phyloP scores from a whole-genome alignment of 192 early-diverging fungal species.

The Rhizoclosmatium globosum region DNA sequence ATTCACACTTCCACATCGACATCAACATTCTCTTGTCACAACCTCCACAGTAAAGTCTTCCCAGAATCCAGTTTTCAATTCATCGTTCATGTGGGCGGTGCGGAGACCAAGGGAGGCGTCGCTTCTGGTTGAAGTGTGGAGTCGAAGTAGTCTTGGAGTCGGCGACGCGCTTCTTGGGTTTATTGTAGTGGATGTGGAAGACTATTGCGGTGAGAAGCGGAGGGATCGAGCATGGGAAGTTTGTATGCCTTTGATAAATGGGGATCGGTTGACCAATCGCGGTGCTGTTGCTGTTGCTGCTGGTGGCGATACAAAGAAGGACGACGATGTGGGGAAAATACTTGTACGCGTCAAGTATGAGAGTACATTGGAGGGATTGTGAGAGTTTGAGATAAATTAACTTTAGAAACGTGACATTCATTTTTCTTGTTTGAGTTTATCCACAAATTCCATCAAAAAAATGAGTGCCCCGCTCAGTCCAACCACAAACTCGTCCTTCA shows the following conservation, averaged over 20 bases:
- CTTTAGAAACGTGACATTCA: too few relatives aligned
- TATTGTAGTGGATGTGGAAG: conserved; percentile 16
- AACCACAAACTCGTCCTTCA: too few relatives aligned
- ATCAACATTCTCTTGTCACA: background rate
- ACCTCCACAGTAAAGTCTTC: conserved; percentile 1
- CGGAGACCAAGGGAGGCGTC: conserved; percentile 29
- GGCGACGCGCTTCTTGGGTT: conserved; percentile 27
- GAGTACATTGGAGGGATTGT: conserved; percentile 28
- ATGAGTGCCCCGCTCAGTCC: too few relatives aligned
- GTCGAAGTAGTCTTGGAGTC: conserved; percentile 4
- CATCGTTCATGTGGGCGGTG: conserved; percentile 36
- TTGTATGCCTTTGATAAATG: conserved; percentile 3
- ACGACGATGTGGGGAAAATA: conserved; percentile 13
- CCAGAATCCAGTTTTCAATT: conserved; percentile 5
- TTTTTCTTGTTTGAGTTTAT: too few relatives aligned
- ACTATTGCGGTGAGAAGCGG: conserved; percentile 20
- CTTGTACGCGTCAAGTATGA: conserved; percentile 32
- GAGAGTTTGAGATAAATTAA: background rate
- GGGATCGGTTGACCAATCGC: background rate
- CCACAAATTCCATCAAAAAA: too few relatives aligned
- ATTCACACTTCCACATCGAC: background rate
- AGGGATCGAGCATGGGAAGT: conserved; percentile 34
- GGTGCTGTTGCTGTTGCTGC: background rate
- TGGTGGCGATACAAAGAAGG: background rate
- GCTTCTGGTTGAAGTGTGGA: conserved; percentile 36